Evolutionary conservation across 1,284 basidiomycete species (phyloP).

Genomic region (Pseudozyma pruni): DNA sequence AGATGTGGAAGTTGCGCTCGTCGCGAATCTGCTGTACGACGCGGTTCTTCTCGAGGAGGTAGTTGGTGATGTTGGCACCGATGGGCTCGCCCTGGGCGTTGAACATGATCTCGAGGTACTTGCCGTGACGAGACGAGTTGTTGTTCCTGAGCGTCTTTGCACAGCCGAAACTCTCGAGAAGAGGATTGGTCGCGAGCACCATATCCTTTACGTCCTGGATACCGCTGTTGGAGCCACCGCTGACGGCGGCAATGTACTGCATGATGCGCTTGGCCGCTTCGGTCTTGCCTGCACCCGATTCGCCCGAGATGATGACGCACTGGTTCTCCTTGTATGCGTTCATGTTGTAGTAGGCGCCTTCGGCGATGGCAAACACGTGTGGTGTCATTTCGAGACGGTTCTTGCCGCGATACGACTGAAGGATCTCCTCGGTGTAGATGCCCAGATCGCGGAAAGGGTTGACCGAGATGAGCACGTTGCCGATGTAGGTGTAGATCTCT

Average conservation of each 20-base stretch:
- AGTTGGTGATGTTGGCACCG: slow-evolving; percentile 98
- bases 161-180: slow-evolving; percentile 98
- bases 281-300: slow-evolving; percentile 74
- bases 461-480: slow-evolving; percentile 95
- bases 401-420: slow-evolving; percentile 92
- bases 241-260: slow-evolving; percentile 99
- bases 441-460: slow-evolving; percentile 91
- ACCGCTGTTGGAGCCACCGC: slow-evolving; percentile 75
- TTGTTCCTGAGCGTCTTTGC: slow-evolving; percentile 99
- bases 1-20: slow-evolving; percentile 98
- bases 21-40: slow-evolving; percentile 96
- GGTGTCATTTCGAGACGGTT: slow-evolving; percentile 97
- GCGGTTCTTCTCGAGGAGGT: slow-evolving; percentile 92
- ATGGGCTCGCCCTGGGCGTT: slow-evolving; percentile 91
- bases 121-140: slow-evolving; percentile 98
- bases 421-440: slow-evolving; percentile 90
- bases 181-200: slow-evolving; percentile 98
- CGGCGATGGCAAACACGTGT: slow-evolving; percentile 97
- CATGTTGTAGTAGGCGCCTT: slow-evolving; percentile 99
- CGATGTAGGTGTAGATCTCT: slow-evolving; percentile 99
- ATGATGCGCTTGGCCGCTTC: slow-evolving; percentile 78
- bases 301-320: slow-evolving; percentile 99
- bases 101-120: slow-evolving; percentile 99
- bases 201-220: slow-evolving; percentile 99
- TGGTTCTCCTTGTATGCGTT: slow-evolving; percentile 99